Evolutionary conservation across 2,329 filamentous ascomycete species (phyloP).

Genomic region (Parafenestella ontariensis): DNA sequence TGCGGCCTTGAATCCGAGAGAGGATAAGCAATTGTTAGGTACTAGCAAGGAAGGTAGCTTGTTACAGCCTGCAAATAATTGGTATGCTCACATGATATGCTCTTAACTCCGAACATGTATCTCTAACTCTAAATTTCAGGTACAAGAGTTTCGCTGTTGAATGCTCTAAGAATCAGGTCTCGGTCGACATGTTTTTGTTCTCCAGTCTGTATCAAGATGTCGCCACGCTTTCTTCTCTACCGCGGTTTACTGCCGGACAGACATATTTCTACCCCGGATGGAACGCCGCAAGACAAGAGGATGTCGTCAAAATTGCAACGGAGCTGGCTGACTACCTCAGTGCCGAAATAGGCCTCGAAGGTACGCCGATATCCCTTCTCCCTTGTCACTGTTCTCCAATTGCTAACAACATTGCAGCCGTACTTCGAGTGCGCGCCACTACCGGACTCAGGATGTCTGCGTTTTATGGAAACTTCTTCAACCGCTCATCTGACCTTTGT

Average conservation of each 20-base stretch:
- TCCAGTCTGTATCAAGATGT: constrained; percentile 78
- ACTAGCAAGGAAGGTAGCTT: constrained; percentile 90
- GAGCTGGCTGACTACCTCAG: constrained; percentile 98
- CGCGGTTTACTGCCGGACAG: constrained; percentile 94
- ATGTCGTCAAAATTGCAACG: constrained; percentile 96
- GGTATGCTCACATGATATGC: constrained; percentile 66
- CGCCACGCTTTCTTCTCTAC: constrained; percentile 92
- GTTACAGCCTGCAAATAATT: constrained; percentile 90
- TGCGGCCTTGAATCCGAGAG: constrained; percentile 86
- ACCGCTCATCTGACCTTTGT: constrained; percentile 94
- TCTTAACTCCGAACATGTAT: too few species aligned
- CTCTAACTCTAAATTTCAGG: too few species aligned
- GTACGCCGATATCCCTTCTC: too few species aligned
- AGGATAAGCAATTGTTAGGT: constrained; percentile 94
- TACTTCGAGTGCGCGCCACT: constrained; percentile 92
- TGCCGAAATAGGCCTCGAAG: constrained; percentile 93
- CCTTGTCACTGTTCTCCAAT: too few species aligned
- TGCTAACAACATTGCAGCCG: too few species aligned
- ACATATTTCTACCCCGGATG: constrained; percentile 99
- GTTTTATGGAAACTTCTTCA: constrained; percentile 99
- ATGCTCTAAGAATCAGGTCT: constrained; percentile 98
- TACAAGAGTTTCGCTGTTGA: constrained; percentile 98
- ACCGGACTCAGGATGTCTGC: constrained; percentile 95
- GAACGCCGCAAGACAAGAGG: constrained; percentile 92
- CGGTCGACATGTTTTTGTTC: constrained; percentile 63